Evolutionary conservation across 345 rosid genomes (phyloP).

Genomic region (Eucalyptus pauciflora): DNA sequence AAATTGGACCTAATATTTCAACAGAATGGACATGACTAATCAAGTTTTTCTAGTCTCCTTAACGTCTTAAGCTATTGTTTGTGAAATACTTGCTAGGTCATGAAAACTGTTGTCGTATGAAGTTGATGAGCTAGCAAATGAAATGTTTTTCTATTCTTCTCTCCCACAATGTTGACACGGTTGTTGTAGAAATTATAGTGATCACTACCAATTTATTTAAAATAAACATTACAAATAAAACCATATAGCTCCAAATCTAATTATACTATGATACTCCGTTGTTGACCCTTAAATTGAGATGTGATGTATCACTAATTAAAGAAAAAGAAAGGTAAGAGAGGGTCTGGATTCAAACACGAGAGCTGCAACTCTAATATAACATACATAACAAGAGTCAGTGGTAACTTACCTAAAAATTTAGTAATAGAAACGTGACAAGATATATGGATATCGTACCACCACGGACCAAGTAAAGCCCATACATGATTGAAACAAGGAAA

Average conservation of each 20-base stretch:
- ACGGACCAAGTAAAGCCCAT: neutral
- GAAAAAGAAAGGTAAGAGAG: neutral
- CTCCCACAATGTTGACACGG: neutral
- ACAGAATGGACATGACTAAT: neutral
- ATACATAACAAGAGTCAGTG: neutral
- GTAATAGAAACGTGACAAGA: neutral
- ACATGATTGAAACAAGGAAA: neutral
- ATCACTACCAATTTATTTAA: neutral
- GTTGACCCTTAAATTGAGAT: neutral
- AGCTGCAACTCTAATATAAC: neutral
- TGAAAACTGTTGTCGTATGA: neutral
- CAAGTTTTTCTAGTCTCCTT: neutral
- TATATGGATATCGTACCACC: neutral
- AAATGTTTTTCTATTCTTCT: neutral
- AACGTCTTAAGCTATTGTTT: neutral
- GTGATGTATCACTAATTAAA: neutral
- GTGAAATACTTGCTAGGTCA: neutral
- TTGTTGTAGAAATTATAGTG: neutral
- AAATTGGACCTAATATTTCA: neutral
- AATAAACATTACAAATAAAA: neutral
- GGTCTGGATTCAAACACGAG: neutral
- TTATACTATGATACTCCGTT: neutral
- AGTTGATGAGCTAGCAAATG: neutral
- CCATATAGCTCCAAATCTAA: neutral
- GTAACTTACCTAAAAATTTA: neutral